Percentiles rank a stretch among this genome's conserved stretches.
Evolutionary conservation across 257 asterid species (phyloP).

Genomic region (Nicotiana noctiflora): DNA sequence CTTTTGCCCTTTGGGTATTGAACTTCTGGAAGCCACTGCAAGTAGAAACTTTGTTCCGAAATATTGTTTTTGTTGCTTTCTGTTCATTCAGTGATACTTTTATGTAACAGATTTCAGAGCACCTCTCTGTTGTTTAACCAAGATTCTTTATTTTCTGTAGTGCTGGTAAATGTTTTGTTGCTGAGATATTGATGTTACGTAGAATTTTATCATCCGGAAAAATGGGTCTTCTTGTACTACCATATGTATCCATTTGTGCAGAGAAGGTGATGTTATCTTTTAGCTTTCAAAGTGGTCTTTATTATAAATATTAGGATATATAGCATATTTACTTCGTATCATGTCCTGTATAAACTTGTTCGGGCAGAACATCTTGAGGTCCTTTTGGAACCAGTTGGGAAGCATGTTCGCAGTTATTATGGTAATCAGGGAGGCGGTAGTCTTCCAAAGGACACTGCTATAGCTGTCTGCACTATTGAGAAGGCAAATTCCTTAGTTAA

Average conservation of each 20-base stretch:
- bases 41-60: not conserved
- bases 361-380: slow-evolving; percentile 94
- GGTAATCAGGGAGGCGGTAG: slow-evolving; percentile 97
- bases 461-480: slow-evolving; percentile 96
- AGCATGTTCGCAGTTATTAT: slow-evolving; percentile 91
- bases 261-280: slow-evolving; percentile 60
- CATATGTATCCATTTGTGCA: slow-evolving; percentile 89
- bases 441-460: slow-evolving; percentile 88
- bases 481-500: slow-evolving; percentile 92
- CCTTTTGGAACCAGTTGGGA: slow-evolving; percentile 75
- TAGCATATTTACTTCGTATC: not conserved
- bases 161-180: slow-evolving; percentile 98
- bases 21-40: not conserved
- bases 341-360: slow-evolving; percentile 14
- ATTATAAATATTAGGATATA: slow-evolving; percentile 8
- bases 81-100: not conserved
- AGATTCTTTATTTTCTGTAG: slow-evolving; percentile 25
- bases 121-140: slow-evolving; percentile 8
- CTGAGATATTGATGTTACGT: slow-evolving; percentile 90
- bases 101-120: not conserved
- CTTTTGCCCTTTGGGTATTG: not conserved
- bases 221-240: slow-evolving; percentile 94
- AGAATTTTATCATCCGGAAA: slow-evolving; percentile 75
- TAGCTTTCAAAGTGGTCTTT: not conserved
- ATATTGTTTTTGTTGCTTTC: not conserved